A percentile compares a stretch with the other conserved stretches of the same genome.
Evolutionary conservation across 495 filamentous ascomycete genomes (phyloP).

Genomic region (Penicillium canescens): DNA sequence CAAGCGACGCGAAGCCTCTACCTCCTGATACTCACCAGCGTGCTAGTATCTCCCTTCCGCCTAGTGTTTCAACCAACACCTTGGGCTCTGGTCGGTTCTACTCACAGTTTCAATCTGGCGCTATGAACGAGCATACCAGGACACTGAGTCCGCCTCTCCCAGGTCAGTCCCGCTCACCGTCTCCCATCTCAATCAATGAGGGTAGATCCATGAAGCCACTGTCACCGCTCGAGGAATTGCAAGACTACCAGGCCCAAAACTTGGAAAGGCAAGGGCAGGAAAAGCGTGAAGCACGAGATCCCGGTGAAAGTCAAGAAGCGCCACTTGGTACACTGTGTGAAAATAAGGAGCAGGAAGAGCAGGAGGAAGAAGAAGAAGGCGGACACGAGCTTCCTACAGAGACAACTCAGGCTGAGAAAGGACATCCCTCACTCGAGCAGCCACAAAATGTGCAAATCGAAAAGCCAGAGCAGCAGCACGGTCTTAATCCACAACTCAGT

Average conservation of each 20-base stretch:
- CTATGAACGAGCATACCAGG: conserved; percentile 11
- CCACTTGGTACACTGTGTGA: not conserved
- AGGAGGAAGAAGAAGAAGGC: not conserved
- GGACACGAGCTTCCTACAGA: not conserved
- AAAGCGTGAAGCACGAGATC: not conserved
- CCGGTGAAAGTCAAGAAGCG: not conserved
- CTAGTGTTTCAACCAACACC: conserved; percentile 6
- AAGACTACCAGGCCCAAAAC: not conserved
- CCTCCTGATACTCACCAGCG: conserved; percentile 6
- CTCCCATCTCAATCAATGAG: conserved; percentile 1
- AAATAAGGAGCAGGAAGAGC: conserved; percentile 1
- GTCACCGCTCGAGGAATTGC: not conserved
- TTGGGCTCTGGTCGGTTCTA: conserved; percentile 20
- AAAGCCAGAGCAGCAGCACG: not conserved
- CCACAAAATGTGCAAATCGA: not conserved
- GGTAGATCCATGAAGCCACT: not conserved
- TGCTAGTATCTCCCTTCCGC: conserved; percentile 13
- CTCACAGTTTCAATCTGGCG: conserved; percentile 11
- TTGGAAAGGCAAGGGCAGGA: not conserved
- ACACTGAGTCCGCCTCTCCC: conserved; percentile 14
- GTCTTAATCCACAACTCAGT: conserved; percentile 1
- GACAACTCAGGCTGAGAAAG: not conserved
- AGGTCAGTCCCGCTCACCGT: conserved; percentile 10
- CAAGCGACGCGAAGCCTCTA: not conserved
- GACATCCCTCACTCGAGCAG: not conserved